phyloP scores from a whole-genome alignment of 2,329 filamentous ascomycete species.

The Chaetomium strumarium region DNA sequence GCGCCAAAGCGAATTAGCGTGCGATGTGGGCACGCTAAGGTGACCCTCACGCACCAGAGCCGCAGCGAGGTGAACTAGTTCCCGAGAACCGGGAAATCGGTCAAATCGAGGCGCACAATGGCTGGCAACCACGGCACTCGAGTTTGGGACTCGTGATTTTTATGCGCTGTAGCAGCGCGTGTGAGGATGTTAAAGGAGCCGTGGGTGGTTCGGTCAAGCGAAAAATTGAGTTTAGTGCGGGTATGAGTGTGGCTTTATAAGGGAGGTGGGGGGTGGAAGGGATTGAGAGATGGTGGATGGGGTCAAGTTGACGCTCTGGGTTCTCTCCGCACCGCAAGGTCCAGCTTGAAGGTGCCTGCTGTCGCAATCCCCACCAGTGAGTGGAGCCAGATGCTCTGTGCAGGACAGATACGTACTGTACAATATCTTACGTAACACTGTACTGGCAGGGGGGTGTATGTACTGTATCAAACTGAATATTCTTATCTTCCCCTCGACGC shows the following conservation, averaged over 20 bases:
- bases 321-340: neutral
- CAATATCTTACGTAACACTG: no score
- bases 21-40: conserved; percentile 14
- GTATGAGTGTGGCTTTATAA: conserved; percentile 25
- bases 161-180: neutral
- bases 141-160: neutral
- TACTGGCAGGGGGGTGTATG: no score
- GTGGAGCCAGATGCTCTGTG: neutral
- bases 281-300: conserved; percentile 20
- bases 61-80: conserved; percentile 14
- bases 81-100: conserved; percentile 8
- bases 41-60: conserved; percentile 14
- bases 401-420: neutral
- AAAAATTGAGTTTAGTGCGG: conserved; percentile 26
- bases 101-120: conserved; percentile 3
- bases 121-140: neutral
- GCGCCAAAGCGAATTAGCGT: conserved; percentile 16
- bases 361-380: no score
- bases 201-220: conserved; percentile 18
- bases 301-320: conserved; percentile 4
- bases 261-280: conserved; percentile 12
- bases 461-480: no score
- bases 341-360: neutral
- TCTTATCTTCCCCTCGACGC: no score
- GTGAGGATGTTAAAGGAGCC: neutral